These are phyloP conservation scores for Coniosporium apollinis DNA, from an alignment of 495 filamentous ascomycete genomes.

Conservation along the genomic window DNA sequence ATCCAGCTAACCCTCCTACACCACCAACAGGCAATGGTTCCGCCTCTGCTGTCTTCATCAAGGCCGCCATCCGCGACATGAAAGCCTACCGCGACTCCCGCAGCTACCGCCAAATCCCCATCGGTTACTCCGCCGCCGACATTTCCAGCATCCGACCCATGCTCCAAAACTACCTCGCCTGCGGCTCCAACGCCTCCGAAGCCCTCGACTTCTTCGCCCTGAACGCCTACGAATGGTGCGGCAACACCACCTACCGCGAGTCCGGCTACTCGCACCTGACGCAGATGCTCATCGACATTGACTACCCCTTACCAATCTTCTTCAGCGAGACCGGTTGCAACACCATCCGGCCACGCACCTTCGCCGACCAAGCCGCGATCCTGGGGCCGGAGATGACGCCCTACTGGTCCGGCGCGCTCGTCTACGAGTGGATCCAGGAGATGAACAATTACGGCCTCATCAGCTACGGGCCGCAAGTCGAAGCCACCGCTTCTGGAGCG, in stretches of 20 bases:
- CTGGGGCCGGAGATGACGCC: conserved; percentile 53
- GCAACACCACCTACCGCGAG: conserved; percentile 37
- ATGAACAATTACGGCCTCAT: conserved; percentile 73
- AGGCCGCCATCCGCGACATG: conserved; percentile 63
- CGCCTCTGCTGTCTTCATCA: conserved; percentile 59
- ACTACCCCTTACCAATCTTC: conserved; percentile 51
- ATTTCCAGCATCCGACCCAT: conserved; percentile 65
- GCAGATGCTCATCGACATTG: conserved; percentile 34
- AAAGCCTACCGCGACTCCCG: conserved; percentile 66
- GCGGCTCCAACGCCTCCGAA: conserved; percentile 48
- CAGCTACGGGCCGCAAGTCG: conserved; percentile 43
- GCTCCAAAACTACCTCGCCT: conserved; percentile 79
- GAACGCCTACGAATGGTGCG: conserved; percentile 85
- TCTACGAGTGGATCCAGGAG: conserved; percentile 87
- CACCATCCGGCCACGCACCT: conserved; percentile 45
- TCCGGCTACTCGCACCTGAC: conserved; percentile 60
- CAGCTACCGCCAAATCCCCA: conserved; percentile 64
- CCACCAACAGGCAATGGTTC: conserved; percentile 39
- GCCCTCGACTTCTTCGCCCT: conserved; percentile 69
- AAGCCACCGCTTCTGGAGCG: conserved; percentile 29
- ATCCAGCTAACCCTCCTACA: conserved; percentile 11
- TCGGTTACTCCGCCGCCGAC: conserved; percentile 82
- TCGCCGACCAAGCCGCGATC: conserved; percentile 62
- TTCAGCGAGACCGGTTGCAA: conserved; percentile 33
- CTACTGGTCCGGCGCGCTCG: conserved; percentile 67